Base-by-base conservation (phyloP, 345 rosid genomes). In the Rhodamnia rubescens region DNA sequence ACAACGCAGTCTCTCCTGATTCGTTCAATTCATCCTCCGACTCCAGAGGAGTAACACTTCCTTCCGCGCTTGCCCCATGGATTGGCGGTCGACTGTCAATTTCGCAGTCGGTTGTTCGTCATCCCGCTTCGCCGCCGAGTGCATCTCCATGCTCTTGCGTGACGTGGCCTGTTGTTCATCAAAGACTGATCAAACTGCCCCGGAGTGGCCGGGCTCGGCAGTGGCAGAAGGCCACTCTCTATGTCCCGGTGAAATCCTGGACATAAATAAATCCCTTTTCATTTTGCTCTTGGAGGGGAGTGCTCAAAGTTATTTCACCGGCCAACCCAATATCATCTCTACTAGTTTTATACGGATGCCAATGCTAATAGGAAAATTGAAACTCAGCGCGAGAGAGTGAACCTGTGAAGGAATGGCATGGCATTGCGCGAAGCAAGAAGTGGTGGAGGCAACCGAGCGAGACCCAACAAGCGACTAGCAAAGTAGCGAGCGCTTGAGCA, bases 11-110 rank as follows among this genome's bases (percentile, higher is more conserved):
- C 91, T 97, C 99, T 10, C 95, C 98, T 88, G 95, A 92, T 88
- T 96, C 99, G 89, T 97, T 97, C 86, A 95, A 96, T 91, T 97
- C 99, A 85, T 96, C 95, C 64, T 95, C 99, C 50, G 94, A 91
- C 1, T 64, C 42, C 75, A 29, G 75, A 32, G 75, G 44, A 32
- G 95, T 94, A 7, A 96, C 95, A 88, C 98, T 90, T 42, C 94
- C 93, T 91, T 97, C 98, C 0, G 95, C 97, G 12, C 95, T 96
- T 89, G 93, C 86, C 44, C 88, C 82, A 61, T 95, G 96, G 36
- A 97, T 95, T 95, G 85, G 86, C 91, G 92, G 95, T 93, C 88
- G 95, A 95, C 27, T 93, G 87, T 90, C 88, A 64, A 97, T 94
- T 83, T 42, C 4, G 44, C 7, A 5, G 44, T 42, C 44, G 3